phyloP scores from a whole-genome alignment of 306 rosid genomes.

The Hylodesmum podocarpum region DNA sequence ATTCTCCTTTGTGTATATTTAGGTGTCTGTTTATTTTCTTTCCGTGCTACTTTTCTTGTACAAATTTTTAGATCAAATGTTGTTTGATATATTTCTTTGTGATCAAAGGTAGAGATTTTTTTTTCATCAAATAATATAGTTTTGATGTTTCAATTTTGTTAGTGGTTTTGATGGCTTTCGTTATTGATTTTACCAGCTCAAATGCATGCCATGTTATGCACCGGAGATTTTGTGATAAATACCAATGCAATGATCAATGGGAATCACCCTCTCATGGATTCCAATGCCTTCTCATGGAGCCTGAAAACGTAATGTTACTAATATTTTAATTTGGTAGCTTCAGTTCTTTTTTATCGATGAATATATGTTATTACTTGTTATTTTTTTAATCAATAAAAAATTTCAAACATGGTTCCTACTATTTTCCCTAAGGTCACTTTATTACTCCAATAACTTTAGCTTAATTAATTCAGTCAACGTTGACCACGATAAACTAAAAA shows the following conservation, averaged over 20 bases:
- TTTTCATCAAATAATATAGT: not conserved
- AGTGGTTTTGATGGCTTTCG: not conserved
- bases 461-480: not conserved
- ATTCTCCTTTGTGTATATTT: too few species aligned
- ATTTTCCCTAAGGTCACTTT: too few species aligned
- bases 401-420: too few species aligned
- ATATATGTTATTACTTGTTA: too few species aligned
- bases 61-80: not conserved
- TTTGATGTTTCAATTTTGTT: too few species aligned
- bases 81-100: not conserved
- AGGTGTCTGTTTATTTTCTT: not conserved
- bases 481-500: too few species aligned
- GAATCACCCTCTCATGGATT: conserved; percentile 23
- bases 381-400: too few species aligned
- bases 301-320: conserved; percentile 16
- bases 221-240: conserved; percentile 9
- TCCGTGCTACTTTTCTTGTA: not conserved
- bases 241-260: conserved; percentile 10
- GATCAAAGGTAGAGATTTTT: not conserved
- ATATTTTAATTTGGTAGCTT: not conserved
- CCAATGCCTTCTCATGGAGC: not conserved
- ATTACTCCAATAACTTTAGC: too few species aligned
- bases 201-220: conserved; percentile 21
- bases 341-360: too few species aligned
- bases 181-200: conserved; percentile 25